Evolutionary conservation across 352 stramenopile genomes (phyloP), one percentile per base, ranked within the genome.

Genomic region (Globisporangium radiosum): DNA sequence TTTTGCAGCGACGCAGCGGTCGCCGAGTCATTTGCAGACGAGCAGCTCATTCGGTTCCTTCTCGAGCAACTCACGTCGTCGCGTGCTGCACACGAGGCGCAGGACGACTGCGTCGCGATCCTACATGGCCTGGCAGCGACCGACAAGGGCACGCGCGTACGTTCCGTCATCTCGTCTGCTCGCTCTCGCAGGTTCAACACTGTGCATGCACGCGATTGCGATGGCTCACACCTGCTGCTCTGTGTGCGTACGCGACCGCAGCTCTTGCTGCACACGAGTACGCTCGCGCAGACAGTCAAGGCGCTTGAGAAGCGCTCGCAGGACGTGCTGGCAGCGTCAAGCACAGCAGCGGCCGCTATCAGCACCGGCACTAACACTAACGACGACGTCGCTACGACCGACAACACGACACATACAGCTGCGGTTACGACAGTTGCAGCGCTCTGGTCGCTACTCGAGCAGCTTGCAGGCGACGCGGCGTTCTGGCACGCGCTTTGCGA

Each of bases 1-100:
- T 92, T 92, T 52, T 92, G 83, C 54, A 61, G 65, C 36, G 77
- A 92, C 47, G 36, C 71, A 7, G 65, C 8, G 8, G 51, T 92
- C 9, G 78, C 77, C 1, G 60, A 64, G 17, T 47, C 71, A 54
- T 92, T 92, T 47, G 76, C 76, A n/a, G 67, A 85, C n/a, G 75
- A 88, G 7, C 78, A 85, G 38, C 62, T 90, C 17, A 63, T 81
- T 37, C 65, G 58, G 15, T 87, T 90, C 47, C 59, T 79, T 25
- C 48, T 90, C 15, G 73, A 88, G 19, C 73, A 88, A 17, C 62
- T 90, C 45, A 53, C 59, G 13, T 66, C 69, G 14, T 55, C 60
- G 0, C 69, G 57, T 6, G 70, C 55, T 0, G 57, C 62, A 4
- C 47, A 48, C 4, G 64, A 87, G 25, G 66, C 65, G 0, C 68